Evolutionary conservation across 2,329 filamentous ascomycete species (phyloP).

Genomic region (Alternaria infectoria): DNA sequence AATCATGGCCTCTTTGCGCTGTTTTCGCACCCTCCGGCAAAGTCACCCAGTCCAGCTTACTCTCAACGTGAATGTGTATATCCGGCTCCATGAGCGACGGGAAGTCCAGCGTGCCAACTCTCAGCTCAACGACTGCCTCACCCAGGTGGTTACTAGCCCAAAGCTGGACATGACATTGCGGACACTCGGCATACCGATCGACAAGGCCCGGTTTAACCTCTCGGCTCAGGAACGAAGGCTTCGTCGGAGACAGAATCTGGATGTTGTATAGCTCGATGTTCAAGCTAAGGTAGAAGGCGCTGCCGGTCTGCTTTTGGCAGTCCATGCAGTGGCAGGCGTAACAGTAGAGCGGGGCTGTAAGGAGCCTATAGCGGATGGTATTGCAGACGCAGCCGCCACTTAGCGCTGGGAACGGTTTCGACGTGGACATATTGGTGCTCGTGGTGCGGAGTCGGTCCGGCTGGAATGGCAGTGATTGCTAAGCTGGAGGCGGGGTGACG

Average conservation of each 20-base stretch:
- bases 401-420: constrained; percentile 36
- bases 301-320: constrained; percentile 36
- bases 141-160: constrained; percentile 23
- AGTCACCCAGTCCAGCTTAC: constrained; percentile 38
- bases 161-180: constrained; percentile 27
- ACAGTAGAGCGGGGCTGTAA: constrained; percentile 37
- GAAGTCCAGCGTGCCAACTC: constrained; percentile 36
- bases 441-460: background rate
- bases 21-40: constrained; percentile 33
- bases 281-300: constrained; percentile 28
- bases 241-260: constrained; percentile 18
- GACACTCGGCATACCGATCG: constrained; percentile 20
- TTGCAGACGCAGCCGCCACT: constrained; percentile 31
- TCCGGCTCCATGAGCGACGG: constrained; percentile 41
- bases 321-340: constrained; percentile 41
- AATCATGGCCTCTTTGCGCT: constrained; percentile 13
- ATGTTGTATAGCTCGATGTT: constrained; percentile 35
- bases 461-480: background rate
- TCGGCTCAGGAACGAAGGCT: constrained; percentile 12
- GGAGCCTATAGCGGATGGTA: constrained; percentile 32
- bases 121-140: constrained; percentile 18
- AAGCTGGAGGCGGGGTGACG: background rate
- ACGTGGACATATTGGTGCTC: background rate
- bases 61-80: constrained; percentile 34
- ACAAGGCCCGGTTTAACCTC: background rate